These are phyloP conservation scores for Gardenia jasminoides DNA, from an alignment of 257 asterid genomes.

Conservation along the genomic window DNA sequence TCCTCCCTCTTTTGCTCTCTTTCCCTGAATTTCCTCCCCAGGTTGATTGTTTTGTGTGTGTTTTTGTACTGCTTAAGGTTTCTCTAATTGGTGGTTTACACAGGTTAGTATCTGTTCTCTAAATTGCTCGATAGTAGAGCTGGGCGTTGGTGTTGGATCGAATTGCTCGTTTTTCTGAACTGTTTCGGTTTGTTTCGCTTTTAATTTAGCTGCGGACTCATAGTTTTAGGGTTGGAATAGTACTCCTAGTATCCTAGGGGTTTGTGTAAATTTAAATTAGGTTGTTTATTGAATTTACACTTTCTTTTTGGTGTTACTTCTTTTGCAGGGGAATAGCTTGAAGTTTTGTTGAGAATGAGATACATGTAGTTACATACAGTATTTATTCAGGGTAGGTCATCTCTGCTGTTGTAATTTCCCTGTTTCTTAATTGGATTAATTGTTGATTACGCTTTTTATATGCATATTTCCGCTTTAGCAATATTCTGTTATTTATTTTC, in stretches of 20 bases:
- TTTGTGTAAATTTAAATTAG: not conserved
- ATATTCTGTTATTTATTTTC: not conserved
- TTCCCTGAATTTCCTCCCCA: conserved; percentile 4
- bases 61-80: not conserved
- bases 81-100: not conserved
- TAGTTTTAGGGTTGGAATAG: not conserved
- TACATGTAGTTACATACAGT: not conserved
- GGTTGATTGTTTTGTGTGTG: not conserved
- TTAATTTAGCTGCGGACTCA: not conserved
- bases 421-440: not conserved
- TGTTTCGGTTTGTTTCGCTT: not conserved
- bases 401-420: not conserved
- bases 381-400: not conserved
- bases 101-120: not conserved
- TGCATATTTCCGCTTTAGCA: not conserved
- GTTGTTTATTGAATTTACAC: too few species aligned
- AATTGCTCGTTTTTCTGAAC: not conserved
- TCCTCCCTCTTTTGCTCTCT: not conserved
- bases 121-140: not conserved
- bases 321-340: not conserved
- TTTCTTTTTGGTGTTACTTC: not conserved
- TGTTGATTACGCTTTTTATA: not conserved
- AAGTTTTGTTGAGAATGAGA: not conserved
- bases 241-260: not conserved
- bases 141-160: not conserved